A percentile compares a stretch with the other conserved stretches of the same genome.
Conservation (phyloP, 441 rosid species). For the Adansonia grandidieri region DNA sequence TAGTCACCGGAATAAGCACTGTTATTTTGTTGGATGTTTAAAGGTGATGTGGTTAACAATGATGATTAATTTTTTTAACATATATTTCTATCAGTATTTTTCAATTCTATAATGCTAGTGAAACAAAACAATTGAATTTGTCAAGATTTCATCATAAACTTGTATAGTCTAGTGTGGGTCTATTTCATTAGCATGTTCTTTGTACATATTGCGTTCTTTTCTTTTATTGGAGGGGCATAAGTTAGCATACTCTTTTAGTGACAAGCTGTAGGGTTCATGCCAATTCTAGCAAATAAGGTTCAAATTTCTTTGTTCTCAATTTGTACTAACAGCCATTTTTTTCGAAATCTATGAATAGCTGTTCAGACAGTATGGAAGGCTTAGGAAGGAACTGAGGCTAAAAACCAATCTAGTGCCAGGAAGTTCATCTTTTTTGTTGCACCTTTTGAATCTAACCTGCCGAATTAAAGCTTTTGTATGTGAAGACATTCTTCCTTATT, state of each 20-base stretch:
- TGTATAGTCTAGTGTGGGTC: neutral
- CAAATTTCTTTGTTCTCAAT: constrained; percentile 2
- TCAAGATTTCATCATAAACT: neutral
- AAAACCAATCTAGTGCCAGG: constrained; percentile 86
- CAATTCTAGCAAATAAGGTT: constrained; percentile 1
- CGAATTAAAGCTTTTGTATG: neutral
- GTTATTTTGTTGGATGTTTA: neutral
- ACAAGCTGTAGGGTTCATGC: neutral
- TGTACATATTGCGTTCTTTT: no score
- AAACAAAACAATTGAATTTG: neutral
- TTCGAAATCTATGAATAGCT: constrained; percentile 42
- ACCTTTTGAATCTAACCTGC: neutral
- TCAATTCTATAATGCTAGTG: neutral
- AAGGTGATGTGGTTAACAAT: neutral
- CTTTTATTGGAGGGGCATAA: no score
- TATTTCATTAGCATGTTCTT: neutral
- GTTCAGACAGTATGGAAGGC: constrained; percentile 69
- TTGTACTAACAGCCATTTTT: constrained; percentile 23
- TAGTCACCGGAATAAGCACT: neutral
- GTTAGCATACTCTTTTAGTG: neutral
- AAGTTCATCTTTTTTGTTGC: constrained; percentile 40
- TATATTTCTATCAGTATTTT: neutral
- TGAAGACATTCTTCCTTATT: neutral
- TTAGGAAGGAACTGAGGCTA: constrained; percentile 76
- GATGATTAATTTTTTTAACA: neutral